phyloP scores from a whole-genome alignment of 176 grass and related monocot genomes.

The Urochloa ruziziensis region DNA sequence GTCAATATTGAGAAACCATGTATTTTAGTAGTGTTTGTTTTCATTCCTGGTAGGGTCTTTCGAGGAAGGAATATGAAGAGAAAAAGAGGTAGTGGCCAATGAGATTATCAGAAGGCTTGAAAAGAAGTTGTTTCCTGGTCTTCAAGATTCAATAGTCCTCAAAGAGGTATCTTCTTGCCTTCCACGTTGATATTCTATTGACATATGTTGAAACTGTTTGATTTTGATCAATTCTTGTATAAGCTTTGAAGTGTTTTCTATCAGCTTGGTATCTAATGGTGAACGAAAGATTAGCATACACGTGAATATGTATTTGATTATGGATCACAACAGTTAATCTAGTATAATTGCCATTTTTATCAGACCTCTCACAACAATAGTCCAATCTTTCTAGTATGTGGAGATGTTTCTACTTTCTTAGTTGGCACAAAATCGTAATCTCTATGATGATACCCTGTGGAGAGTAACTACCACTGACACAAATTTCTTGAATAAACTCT shows the following conservation, averaged over 20 bases:
- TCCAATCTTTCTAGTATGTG: background rate
- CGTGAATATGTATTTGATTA: background rate
- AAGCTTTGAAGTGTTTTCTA: conserved; percentile 21
- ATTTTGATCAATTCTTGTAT: conserved; percentile 4
- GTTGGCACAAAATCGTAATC: background rate
- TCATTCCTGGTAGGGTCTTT: conserved; percentile 51
- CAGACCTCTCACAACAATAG: background rate
- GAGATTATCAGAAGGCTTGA: conserved; percentile 89
- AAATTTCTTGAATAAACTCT: background rate
- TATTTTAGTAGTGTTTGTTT: conserved; percentile 11
- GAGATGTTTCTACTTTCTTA: background rate
- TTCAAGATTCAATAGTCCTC: conserved; percentile 84
- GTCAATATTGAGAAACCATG: background rate
- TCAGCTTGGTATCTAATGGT: background rate
- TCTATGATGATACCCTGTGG: background rate
- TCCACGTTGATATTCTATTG: background rate
- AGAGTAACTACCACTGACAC: background rate
- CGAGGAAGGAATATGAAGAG: conserved; percentile 75
- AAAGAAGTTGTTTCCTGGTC: conserved; percentile 86
- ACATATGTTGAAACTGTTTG: background rate
- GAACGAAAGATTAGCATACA: background rate
- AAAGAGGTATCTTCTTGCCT: conserved; percentile 60
- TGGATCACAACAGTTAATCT: background rate
- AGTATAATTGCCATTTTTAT: background rate
- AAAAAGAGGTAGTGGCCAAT: conserved; percentile 76